Conservation (phyloP, 208 protist species). For the Acanthamoeba lenticulata region DNA sequence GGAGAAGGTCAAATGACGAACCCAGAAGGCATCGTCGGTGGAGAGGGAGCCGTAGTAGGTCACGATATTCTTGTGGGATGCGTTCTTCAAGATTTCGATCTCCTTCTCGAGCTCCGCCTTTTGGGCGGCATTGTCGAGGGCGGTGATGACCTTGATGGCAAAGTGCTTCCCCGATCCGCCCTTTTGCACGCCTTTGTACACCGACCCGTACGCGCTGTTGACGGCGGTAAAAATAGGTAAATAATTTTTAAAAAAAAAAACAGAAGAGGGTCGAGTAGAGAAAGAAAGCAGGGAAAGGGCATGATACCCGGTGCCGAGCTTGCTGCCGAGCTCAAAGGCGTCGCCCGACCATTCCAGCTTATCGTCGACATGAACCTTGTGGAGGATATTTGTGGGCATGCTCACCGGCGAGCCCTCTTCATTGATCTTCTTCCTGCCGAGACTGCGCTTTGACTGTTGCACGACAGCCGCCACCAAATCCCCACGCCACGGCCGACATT, state of each 20-base stretch:
- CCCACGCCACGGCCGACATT: neutral
- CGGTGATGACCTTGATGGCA: neutral
- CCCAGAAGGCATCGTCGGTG: constrained; percentile 7
- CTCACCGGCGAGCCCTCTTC: neutral
- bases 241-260: neutral
- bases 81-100: neutral
- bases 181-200: neutral
- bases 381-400: too few species aligned
- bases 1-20: neutral
- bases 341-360: neutral
- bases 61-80: neutral
- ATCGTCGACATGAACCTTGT: neutral
- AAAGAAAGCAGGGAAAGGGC: too few species aligned
- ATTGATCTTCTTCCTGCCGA: neutral
- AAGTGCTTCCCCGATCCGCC: neutral
- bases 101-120: neutral
- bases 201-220: neutral
- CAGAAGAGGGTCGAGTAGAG: neutral
- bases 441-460: neutral
- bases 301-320: neutral
- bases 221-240: neutral
- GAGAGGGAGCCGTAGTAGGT: constrained; percentile 1
- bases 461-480: neutral
- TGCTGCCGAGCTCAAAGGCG: neutral
- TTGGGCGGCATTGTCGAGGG: neutral